Conservation (phyloP, 192 early-diverging fungal genomes). For the Coemansia reversa region DNA sequence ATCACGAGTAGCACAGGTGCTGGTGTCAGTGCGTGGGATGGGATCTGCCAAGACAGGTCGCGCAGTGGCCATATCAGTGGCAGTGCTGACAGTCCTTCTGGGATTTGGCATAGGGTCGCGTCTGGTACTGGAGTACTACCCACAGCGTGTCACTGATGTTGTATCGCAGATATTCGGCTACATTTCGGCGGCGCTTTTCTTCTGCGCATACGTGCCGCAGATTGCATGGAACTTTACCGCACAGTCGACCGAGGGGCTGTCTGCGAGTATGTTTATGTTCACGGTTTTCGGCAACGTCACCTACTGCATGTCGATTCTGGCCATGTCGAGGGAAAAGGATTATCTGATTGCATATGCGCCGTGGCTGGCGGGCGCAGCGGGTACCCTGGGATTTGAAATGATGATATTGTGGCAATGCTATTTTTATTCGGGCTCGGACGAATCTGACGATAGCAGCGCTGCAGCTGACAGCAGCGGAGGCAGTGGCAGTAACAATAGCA, state of each 20-base stretch:
- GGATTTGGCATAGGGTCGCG: constrained; percentile 26
- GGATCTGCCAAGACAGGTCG: constrained; percentile 20
- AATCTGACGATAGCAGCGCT: not conserved
- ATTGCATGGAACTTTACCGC: constrained; percentile 75
- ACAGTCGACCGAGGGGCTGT: constrained; percentile 75
- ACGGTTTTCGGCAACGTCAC: constrained; percentile 74
- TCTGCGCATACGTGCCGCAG: constrained; percentile 75
- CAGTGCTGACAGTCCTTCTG: constrained; percentile 22
- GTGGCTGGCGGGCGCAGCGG: constrained; percentile 47
- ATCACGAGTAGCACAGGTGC: not conserved
- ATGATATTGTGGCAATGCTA: constrained; percentile 49
- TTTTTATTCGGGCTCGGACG: constrained; percentile 29
- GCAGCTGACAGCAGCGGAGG: not conserved
- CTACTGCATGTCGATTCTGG: constrained; percentile 46
- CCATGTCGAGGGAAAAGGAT: constrained; percentile 36
- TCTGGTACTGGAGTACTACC: constrained; percentile 30
- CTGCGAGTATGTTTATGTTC: constrained; percentile 81
- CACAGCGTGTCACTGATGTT: constrained; percentile 39
- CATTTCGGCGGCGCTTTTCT: constrained; percentile 69
- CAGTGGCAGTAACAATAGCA: constrained; percentile 8
- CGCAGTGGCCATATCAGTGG: constrained; percentile 21
- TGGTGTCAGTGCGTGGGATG: constrained; percentile 19
- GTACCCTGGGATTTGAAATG: constrained; percentile 49
- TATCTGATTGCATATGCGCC: constrained; percentile 46
- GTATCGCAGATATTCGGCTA: constrained; percentile 72